Conservation (phyloP, 2,329 filamentous ascomycete genomes). For the Lecanoromycetidae sp. region DNA sequence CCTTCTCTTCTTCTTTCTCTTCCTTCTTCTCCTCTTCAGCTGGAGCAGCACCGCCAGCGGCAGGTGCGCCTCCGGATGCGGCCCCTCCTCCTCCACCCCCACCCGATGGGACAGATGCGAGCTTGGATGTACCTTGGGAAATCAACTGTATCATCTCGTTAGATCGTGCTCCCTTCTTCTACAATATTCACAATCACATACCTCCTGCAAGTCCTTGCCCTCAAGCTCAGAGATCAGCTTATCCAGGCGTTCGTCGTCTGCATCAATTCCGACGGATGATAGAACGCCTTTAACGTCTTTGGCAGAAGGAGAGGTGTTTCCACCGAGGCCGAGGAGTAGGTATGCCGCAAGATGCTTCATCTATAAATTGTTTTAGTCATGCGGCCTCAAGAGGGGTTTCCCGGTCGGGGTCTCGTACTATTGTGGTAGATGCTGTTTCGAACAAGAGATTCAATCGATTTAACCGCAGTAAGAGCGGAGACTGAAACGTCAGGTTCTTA, state of each 20-base stretch:
- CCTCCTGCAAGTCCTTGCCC: constrained; percentile 52
- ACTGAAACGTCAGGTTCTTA: constrained; percentile 95
- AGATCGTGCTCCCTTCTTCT: too few relatives aligned
- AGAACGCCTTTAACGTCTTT: constrained; percentile 80
- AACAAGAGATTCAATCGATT: constrained; percentile 83
- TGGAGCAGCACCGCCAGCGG: constrained; percentile 49
- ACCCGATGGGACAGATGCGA: constrained; percentile 72
- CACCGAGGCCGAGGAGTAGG: constrained; percentile 88
- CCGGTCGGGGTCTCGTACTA: constrained; percentile 9
- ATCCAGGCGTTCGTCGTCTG: constrained; percentile 72
- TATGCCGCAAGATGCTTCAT: constrained; percentile 99
- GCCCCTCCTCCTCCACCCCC: constrained; percentile 58
- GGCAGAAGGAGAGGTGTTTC: constrained; percentile 80
- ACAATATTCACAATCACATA: too few relatives aligned
- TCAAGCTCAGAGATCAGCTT: constrained; percentile 82
- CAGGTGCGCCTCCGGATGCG: constrained; percentile 38
- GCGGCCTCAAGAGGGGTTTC: constrained; percentile 10
- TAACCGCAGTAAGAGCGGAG: constrained; percentile 97
- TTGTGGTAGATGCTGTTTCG: constrained; percentile 21
- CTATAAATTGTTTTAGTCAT: constrained; percentile 20
- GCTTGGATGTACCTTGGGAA: constrained; percentile 66
- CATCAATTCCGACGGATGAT: constrained; percentile 87
- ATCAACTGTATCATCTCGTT: constrained; percentile 52
- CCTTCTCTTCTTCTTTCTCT: constrained; percentile 58
- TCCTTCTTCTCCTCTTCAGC: constrained; percentile 48